Evolutionary conservation across 805 yeast species (phyloP).

Genomic region (Candida jianshihensis): DNA sequence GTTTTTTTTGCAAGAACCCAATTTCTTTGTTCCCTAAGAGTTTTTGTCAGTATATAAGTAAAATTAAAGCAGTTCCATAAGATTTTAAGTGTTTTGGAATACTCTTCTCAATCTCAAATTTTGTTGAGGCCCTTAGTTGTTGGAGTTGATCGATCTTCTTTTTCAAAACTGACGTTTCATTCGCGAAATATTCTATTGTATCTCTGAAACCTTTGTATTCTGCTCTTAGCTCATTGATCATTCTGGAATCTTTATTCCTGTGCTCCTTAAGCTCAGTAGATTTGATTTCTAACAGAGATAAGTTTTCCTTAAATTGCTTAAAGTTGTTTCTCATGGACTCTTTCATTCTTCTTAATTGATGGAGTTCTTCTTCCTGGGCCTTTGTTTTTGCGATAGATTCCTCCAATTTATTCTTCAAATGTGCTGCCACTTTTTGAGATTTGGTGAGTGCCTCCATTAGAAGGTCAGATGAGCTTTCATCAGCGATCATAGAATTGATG

Average conservation of each 20-base stretch:
- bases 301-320: conserved; percentile 16
- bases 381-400: conserved; percentile 21
- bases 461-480: conserved; percentile 27
- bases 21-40: conserved; percentile 27
- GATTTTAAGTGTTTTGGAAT: neutral
- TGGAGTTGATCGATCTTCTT: conserved; percentile 20
- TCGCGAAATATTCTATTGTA: conserved; percentile 16
- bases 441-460: conserved; percentile 32
- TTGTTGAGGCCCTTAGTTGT: conserved; percentile 15
- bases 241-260: conserved; percentile 17
- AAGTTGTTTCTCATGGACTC: conserved; percentile 18
- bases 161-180: conserved; percentile 18
- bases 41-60: conserved; percentile 12
- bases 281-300: conserved; percentile 19
- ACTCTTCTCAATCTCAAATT: conserved; percentile 19
- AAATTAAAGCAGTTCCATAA: no score
- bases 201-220: conserved; percentile 16
- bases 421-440: conserved; percentile 30
- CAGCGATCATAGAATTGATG: no score
- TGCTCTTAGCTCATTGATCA: conserved; percentile 17
- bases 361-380: conserved; percentile 20
- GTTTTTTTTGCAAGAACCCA: conserved; percentile 26
- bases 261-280: conserved; percentile 18
- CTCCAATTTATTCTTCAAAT: conserved; percentile 26
- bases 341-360: conserved; percentile 16